Conservation (phyloP, 306 rosid species). For the Sphenostylis stenocarpa region DNA sequence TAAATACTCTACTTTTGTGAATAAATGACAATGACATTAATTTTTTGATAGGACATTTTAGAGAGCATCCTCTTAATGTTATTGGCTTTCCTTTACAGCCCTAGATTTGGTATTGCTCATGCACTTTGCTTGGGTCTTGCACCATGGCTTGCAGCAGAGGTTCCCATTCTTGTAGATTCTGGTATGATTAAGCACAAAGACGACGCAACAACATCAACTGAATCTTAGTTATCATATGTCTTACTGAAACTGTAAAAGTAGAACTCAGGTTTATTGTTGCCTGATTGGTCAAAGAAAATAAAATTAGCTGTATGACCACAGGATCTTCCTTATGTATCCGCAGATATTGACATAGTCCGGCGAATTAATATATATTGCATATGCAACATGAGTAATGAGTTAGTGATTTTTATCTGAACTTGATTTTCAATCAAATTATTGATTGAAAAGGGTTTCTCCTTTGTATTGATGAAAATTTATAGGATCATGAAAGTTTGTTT, state of each 20-base stretch:
- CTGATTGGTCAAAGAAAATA: constrained; percentile 37
- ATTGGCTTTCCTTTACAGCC: constrained; percentile 59
- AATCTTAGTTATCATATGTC: constrained; percentile 50
- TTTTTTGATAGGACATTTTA: constrained; percentile 8
- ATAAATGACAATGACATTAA: not conserved
- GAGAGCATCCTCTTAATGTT: not conserved
- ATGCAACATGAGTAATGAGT: constrained; percentile 11
- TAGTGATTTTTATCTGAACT: constrained; percentile 13
- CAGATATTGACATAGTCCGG: constrained; percentile 21
- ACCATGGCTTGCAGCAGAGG: constrained; percentile 98
- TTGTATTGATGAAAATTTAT: not conserved
- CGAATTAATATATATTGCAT: constrained; percentile 18
- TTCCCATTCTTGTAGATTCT: constrained; percentile 97
- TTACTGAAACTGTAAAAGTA: constrained; percentile 39
- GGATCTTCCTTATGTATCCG: constrained; percentile 29
- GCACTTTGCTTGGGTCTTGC: constrained; percentile 99
- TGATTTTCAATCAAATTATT: constrained; percentile 4
- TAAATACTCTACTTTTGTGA: not conserved
- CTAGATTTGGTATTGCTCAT: constrained; percentile 97
- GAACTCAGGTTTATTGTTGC: constrained; percentile 28
- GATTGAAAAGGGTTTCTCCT: not conserved
- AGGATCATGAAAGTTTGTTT: not conserved
- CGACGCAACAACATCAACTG: constrained; percentile 73
- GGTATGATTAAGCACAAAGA: constrained; percentile 99
- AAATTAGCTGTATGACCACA: constrained; percentile 39